A percentile compares a stretch with the other conserved stretches of the same genome.
Evolutionary conservation across 371 early-diverging fungal species (phyloP).

Genomic region (Smittium culicis): DNA sequence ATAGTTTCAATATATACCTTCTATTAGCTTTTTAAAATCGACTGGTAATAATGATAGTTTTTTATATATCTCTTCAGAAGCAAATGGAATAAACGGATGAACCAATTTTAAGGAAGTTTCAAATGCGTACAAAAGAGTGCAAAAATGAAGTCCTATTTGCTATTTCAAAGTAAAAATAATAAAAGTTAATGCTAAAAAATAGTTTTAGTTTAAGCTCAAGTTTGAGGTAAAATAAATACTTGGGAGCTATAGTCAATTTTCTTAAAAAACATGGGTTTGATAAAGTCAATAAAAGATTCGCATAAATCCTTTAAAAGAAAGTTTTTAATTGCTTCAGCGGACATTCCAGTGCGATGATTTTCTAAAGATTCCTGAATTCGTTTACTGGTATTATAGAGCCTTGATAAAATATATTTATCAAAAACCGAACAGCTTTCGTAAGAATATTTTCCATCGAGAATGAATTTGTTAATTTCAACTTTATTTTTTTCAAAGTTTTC

Average conservation of each 20-base stretch:
- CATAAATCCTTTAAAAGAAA: conserved; percentile 91
- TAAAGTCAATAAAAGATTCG: conserved; percentile 87
- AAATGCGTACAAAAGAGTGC: conserved; percentile 9
- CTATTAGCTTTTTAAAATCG: background rate
- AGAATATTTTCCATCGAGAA: background rate
- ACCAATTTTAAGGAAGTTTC: conserved; percentile 45
- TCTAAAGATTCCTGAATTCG: conserved; percentile 52
- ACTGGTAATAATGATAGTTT: conserved; percentile 11
- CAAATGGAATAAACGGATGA: conserved; percentile 98
- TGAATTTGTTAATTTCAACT: background rate
- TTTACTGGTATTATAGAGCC: conserved; percentile 55
- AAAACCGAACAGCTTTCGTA: conserved; percentile 40
- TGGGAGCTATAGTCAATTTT: conserved; percentile 27
- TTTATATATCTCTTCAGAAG: conserved; percentile 83
- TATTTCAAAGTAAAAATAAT: conserved; percentile 13
- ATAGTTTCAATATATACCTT: conserved; percentile 9
- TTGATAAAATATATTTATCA: conserved; percentile 72
- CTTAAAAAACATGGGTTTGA: conserved; percentile 43
- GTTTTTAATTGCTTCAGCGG: conserved; percentile 67
- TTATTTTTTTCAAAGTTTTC: conserved; percentile 36
- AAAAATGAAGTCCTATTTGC: conserved; percentile 14
- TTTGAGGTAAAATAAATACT: conserved; percentile 23
- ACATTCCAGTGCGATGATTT: conserved; percentile 61
- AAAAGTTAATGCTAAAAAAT: conserved; percentile 11
- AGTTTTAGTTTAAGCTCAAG: conserved; percentile 17